Evolutionary conservation across 768 basidiomycete species (phyloP), one percentile per base, ranked within the genome.

Genomic region (Tulasnella sp.): DNA sequence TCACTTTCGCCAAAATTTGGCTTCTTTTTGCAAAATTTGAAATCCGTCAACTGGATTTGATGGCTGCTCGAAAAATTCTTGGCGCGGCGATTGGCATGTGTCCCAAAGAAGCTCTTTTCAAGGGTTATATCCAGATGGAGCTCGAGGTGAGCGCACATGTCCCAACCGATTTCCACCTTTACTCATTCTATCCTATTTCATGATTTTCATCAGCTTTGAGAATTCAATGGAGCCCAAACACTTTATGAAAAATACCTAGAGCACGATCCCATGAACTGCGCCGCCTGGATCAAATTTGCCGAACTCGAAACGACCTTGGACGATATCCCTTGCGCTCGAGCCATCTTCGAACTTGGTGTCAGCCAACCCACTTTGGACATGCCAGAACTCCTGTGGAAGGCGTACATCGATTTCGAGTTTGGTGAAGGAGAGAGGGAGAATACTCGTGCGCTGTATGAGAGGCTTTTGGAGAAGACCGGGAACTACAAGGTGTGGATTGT

Each of bases 1-100:
- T 99, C 65, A 96, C 95, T 0, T 99, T 99, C 58, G 87, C 95
- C 3, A 99, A 99, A 67, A 69, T 98, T 9, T 99, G 95, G 95
- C 65, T 86, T 16, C 75, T 85, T 69, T 93, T 83, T 58, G 89
- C 93, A 4, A 79, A 83, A 57, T 98, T 98, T 58, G 95, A 98
- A 65, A 69, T 95, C 6, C 77, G 95, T 39, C 76, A 77, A 46
- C 70, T 92, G 29, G 81, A 95, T 53, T 67, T 99, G 35, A 67
- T 72, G 15, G 79, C 88, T 22, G 93, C 92, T 3, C 75, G 93
- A 37, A 96, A 88, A 64, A 75, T 92, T 37, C 68, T 99, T 20
- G 95, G 95, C 3, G 75, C 81, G 0, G 84, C 81, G 3, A 87
- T 99, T 54, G 95, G 95, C 4, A 83, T 95, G 81, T 92, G 85